phyloP scores from a whole-genome alignment of 768 basidiomycete genomes.

The Agaricus sinodeliciosus region DNA sequence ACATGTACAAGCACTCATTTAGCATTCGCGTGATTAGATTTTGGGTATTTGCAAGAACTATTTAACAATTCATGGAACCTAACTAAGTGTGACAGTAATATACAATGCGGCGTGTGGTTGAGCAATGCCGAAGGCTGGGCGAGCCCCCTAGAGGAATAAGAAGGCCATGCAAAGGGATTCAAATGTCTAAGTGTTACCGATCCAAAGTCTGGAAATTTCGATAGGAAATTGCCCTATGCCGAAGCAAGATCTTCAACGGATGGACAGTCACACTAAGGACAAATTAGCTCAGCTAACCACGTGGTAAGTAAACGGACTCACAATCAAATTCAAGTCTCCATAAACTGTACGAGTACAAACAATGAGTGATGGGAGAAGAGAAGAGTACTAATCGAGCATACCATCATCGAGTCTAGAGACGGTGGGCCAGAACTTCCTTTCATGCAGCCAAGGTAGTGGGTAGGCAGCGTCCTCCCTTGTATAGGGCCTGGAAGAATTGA shows the following conservation, averaged over 20 bases:
- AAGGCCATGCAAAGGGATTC: slow-evolving; percentile 24
- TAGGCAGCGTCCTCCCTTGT: slow-evolving; percentile 87
- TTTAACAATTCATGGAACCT: background rate
- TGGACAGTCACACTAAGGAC: slow-evolving; percentile 72
- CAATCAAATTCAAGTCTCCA: slow-evolving; percentile 87
- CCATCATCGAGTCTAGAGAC: slow-evolving; percentile 92
- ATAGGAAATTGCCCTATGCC: slow-evolving; percentile 2
- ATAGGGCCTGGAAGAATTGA: slow-evolving; percentile 56
- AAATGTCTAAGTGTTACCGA: slow-evolving; percentile 1
- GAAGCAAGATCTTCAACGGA: slow-evolving; percentile 70
- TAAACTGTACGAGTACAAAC: slow-evolving; percentile 47
- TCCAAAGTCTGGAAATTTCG: background rate
- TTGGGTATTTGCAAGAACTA: slow-evolving; percentile 15
- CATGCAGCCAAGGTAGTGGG: slow-evolving; percentile 73
- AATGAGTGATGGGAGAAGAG: background rate
- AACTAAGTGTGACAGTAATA: background rate
- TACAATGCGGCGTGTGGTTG: slow-evolving; percentile 50
- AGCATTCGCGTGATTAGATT: background rate
- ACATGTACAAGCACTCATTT: slow-evolving; percentile 4
- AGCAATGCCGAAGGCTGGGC: slow-evolving; percentile 44
- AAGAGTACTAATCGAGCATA: slow-evolving; percentile 26
- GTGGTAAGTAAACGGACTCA: slow-evolving; percentile 32
- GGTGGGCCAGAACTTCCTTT: slow-evolving; percentile 96
- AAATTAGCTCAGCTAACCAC: background rate
- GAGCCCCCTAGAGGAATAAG: slow-evolving; percentile 47